A percentile compares a stretch with the other conserved stretches of the same genome.
phyloP scores from a whole-genome alignment of 1,284 basidiomycete genomes.

The Moesziomyces sp. region DNA sequence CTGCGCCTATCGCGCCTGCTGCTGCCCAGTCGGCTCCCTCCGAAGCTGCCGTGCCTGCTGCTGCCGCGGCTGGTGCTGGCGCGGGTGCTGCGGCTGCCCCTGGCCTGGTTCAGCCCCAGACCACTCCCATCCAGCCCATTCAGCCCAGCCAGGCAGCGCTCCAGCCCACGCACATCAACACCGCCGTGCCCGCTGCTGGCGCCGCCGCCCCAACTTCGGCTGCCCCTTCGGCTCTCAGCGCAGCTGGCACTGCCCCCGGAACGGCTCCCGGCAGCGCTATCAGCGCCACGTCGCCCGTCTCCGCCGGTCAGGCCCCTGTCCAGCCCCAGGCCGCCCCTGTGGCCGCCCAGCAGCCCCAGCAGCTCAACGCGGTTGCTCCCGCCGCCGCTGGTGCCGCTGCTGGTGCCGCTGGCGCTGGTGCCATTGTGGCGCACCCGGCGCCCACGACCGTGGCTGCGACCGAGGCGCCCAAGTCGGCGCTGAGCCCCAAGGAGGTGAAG shows the following conservation, averaged over 20 bases:
- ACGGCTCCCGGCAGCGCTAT: conserved; percentile 18
- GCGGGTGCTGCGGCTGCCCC: conserved; percentile 20
- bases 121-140: conserved; percentile 21
- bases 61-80: conserved; percentile 3
- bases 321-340: neutral
- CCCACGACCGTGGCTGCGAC: conserved; percentile 29
- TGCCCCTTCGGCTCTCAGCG: conserved; percentile 15
- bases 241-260: conserved; percentile 6
- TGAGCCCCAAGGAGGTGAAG: conserved; percentile 56
- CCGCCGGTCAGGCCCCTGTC: neutral
- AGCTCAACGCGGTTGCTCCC: conserved; percentile 21
- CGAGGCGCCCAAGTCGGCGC: conserved; percentile 27
- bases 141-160: conserved; percentile 30
- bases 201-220: conserved; percentile 18
- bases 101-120: conserved; percentile 33
- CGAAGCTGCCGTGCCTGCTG: conserved; percentile 6
- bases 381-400: conserved; percentile 14
- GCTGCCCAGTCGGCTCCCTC: neutral
- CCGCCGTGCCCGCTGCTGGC: conserved; percentile 30
- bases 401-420: conserved; percentile 8
- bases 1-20: neutral
- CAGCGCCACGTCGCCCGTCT: conserved; percentile 3
- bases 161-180: conserved; percentile 29
- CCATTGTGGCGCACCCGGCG: conserved; percentile 18
- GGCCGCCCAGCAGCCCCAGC: conserved; percentile 14